Base-by-base conservation (phyloP, 2,329 filamentous ascomycete species). In the Bertia moriformis region DNA sequence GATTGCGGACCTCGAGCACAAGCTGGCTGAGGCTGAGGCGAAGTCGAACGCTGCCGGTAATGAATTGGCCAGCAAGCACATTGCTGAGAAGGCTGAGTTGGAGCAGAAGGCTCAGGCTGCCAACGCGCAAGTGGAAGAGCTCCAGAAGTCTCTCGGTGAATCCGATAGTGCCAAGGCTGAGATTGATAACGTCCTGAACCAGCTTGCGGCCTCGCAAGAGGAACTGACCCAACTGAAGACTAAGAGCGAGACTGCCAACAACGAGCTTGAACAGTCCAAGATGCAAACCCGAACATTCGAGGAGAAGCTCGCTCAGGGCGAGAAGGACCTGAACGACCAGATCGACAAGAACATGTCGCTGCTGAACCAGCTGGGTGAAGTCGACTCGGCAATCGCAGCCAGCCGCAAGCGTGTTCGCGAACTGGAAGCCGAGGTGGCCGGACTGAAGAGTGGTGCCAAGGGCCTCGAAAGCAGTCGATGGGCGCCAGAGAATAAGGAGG, bases 311-410 rank as follows among this genome's bases (percentile, higher is more conserved):
- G 41, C 48, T 7, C 43, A 53, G 38, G 52, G 53, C 18, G 55
- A 60, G 42, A 55, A 53, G 39, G 48, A 60, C 19, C 42, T 59
- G 18, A 57, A 58, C 37, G 51, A 55, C 29, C 57, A 60, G 41
- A 58, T 60, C 14, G 56, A 57, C 44, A 59, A 57, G 48, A 61
- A 59, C 50, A 54, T 59, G 55, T 50, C 51, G 17, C 52, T 59
- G 15, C 47, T 59, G 32, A 57, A 58, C 36, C 50, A 59, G 15
- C 48, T 60, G n/a, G 52, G 54, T 18, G 58, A 61, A 4, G 48
- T 59, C 13, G 57, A 60, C 36, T 53, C 53, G 17, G 44, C 50
- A 4, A 56, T 58, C 39, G 53, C 56, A 13, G 45, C 43, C 39
- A 53, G 51, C 37, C 56, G 57, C 18, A 56, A 55, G 45, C 56